Base-by-base conservation (phyloP, 2,329 filamentous ascomycete species). In the Leptographium wingfieldii region DNA sequence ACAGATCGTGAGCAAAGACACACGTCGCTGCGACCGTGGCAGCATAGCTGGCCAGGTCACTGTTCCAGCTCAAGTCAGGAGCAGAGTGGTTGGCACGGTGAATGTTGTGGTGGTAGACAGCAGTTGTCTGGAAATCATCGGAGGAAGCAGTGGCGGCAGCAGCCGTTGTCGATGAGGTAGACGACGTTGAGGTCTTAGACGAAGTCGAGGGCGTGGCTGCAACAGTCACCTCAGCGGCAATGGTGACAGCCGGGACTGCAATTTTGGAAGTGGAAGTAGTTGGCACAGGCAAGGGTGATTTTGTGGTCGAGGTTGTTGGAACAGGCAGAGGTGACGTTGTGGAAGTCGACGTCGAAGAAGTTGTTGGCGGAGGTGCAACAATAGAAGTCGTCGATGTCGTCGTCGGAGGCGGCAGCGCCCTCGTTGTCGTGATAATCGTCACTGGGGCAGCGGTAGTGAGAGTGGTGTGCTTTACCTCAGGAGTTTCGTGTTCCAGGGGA, bases 81-180 rank as follows among this genome's bases (percentile, higher is more conserved):
- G 83, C 84, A 22, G 86, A 86, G 80, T 96, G 90, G 77, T 94
- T 95, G 69, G 78, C 71, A 64, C 94, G 92, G 75, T 94, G 89
- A 58, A 86, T 68, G 76, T 96, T 96, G 85, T 97, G 94, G 70
- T 89, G 83, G 67, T 85, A 77, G 56, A 92, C 67, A 56, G 79
- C 78, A 16, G 73, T 69, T 60, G 70, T 70, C 59, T 62, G 53
- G 63, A 66, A 68, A 65, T 70, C 69, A 53, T 65, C 61, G 40
- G 65, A 40, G 14, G 53, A 58, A 22, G 59, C 48, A 51, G 56
- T 58, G 33, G 61, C 58, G 25, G 54, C 56, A 59, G 54, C 57
- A 40, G 22, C 43, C 40, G 48, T 56, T 61, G 56, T 25, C 5
- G 54, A 46, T 2, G 35, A 12, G 4, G 25, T 31, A 3, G 55